Conservation (phyloP, 305 asterid species). For the Plantago coronopus region DNA sequence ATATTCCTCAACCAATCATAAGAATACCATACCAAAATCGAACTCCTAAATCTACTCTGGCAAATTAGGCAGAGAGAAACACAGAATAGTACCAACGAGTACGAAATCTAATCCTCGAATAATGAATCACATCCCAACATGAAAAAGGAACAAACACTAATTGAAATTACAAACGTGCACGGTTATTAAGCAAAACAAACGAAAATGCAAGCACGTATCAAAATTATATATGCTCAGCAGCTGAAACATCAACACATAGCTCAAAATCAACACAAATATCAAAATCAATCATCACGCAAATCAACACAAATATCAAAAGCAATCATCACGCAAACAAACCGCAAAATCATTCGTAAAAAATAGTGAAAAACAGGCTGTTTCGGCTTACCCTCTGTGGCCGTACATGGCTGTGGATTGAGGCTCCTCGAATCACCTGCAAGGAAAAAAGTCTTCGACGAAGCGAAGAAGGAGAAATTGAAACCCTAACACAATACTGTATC, state of each 20-base stretch:
- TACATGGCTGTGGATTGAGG: neutral
- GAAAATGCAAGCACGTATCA: too few species aligned
- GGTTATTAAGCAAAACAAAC: too few species aligned
- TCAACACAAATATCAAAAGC: neutral
- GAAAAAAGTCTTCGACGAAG: neutral
- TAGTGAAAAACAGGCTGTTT: neutral
- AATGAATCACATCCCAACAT: too few species aligned
- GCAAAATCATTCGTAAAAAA: neutral
- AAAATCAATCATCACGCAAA: too few species aligned
- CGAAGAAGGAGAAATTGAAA: neutral
- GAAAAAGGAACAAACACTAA: too few species aligned
- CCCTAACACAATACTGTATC: neutral
- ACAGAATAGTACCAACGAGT: neutral
- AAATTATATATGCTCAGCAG: too few species aligned
- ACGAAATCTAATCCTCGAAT: neutral
- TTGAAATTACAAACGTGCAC: too few species aligned
- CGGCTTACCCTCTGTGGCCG: constrained; percentile 16
- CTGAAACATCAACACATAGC: neutral
- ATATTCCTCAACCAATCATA: neutral
- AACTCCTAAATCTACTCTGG: neutral
- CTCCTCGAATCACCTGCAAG: neutral
- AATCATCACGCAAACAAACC: neutral
- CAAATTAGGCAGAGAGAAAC: too few species aligned
- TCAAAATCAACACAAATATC: neutral
- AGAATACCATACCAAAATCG: neutral